phyloP scores from a whole-genome alignment of 129 eudicot genomes.

The Flaveria brownii region DNA sequence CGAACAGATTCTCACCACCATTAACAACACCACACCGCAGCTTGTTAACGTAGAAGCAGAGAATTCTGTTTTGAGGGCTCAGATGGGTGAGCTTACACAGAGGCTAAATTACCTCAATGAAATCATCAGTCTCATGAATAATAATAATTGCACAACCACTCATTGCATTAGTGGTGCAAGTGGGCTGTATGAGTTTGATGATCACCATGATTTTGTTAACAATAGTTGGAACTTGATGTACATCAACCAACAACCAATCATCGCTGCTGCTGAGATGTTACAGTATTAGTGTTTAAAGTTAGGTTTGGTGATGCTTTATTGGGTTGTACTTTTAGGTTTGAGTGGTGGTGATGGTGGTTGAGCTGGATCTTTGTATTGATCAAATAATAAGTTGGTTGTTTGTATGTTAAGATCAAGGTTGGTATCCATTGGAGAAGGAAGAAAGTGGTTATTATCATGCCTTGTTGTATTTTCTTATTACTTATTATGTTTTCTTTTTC shows the following conservation, averaged over 20 bases:
- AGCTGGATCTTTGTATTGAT: not conserved
- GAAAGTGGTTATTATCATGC: not conserved
- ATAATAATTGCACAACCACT: not conserved
- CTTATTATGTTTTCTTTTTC: not conserved
- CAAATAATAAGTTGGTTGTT: conserved; percentile 16
- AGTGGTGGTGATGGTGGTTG: conserved; percentile 28
- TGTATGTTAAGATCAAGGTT: conserved; percentile 24
- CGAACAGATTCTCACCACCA: conserved; percentile 47
- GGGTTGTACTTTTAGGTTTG: conserved; percentile 40
- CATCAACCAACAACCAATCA: conserved; percentile 65
- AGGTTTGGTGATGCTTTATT: conserved; percentile 18
- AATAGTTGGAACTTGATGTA: conserved; percentile 64
- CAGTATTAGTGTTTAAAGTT: conserved; percentile 31
- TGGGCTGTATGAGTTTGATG: conserved; percentile 41
- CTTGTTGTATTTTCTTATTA: not conserved
- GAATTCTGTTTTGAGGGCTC: conserved; percentile 84
- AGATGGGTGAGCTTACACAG: conserved; percentile 67
- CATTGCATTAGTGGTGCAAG: conserved; percentile 26
- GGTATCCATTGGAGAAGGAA: too few species aligned
- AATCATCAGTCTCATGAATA: conserved; percentile 52
- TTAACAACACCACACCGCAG: conserved; percentile 58
- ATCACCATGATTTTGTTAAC: conserved; percentile 33
- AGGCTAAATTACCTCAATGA: conserved; percentile 73
- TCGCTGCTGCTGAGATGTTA: conserved; percentile 71
- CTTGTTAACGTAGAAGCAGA: conserved; percentile 65